Evolutionary conservation across 2,329 filamentous ascomycete genomes (phyloP), one percentile per base, ranked within the genome.

Genomic region (Fusarium circinatum): DNA sequence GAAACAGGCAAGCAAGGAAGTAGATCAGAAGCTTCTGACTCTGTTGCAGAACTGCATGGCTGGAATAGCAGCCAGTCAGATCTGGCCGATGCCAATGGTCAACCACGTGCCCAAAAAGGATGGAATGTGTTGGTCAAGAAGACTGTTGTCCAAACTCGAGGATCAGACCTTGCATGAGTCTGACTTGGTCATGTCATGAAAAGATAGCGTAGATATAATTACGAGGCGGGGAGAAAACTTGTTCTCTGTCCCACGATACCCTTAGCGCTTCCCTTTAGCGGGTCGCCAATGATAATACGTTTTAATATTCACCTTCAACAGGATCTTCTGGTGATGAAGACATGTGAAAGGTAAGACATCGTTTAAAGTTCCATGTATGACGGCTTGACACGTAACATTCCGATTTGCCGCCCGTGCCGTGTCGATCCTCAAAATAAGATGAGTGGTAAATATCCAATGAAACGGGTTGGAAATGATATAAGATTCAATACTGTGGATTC

Each of bases 41-140:
- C 65, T n/a, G 58, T 70, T 8, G 34, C 51, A 6, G 24, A 54
- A 17, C 55, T 69, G 1, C 57, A 75, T 15, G 73, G 67, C 2
- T 78, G 76, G 76, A 78, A 76, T 34, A 75, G 51, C 51, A 78
- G 76, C 30, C 71, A 77, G 47, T 75, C 71, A 13, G 65, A 77
- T 6, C 54, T 78, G n/a, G 44, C 52, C 0, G 65, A 67, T 20
- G 32, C 63, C 52, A n/a, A 64, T 13, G 59, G 68, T 5, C 58
- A 68, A 26, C 61, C 48, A 7, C 60, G 60, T 10, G 17, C 49
- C 9, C 54, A 51, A n/a, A 70, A 63, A n/a, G 70, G 61, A 9
- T 78, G 76, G 76, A 76, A 76, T 36, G 74, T 78, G 13, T 69
- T 69, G 22, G 76, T 78, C 9, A 75, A 78, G 52, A 78, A 78